A percentile compares a stretch with the other conserved stretches of the same genome.
These are phyloP conservation scores for Pythium pyrilobum DNA, from an alignment of 352 stramenopile genomes.

Conservation along the genomic window DNA sequence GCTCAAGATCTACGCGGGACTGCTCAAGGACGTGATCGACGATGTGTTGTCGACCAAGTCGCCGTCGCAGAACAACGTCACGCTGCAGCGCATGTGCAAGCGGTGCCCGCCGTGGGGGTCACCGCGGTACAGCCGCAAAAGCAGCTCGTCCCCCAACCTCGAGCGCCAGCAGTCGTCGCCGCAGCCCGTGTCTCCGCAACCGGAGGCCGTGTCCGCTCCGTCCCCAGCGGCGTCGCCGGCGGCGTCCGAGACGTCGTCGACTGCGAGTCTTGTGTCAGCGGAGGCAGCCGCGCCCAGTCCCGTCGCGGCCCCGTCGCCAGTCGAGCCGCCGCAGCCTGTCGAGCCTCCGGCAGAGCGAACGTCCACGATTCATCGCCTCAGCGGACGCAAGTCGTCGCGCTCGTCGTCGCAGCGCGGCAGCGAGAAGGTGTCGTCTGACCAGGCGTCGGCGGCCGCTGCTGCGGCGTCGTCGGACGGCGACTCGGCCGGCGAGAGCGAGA, in stretches of 20 bases:
- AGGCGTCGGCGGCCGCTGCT: neutral
- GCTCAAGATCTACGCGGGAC: conserved; percentile 67
- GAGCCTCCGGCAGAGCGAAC: neutral
- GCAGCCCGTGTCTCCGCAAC: conserved; percentile 1
- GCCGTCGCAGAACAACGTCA: conserved; percentile 62
- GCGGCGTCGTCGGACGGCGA: neutral
- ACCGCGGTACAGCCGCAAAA: conserved; percentile 12
- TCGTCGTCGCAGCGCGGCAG: conserved; percentile 8
- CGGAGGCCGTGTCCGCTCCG: conserved; percentile 6
- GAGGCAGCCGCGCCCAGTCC: too few species aligned
- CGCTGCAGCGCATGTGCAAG: conserved; percentile 70
- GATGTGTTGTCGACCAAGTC: conserved; percentile 58
- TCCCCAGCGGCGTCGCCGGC: conserved; percentile 4
- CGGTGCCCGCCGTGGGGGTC: conserved; percentile 41
- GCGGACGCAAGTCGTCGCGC: conserved; percentile 5
- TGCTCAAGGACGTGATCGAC: conserved; percentile 75
- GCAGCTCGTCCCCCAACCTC: conserved; percentile 32
- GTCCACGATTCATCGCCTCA: conserved; percentile 13
- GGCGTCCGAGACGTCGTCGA: neutral
- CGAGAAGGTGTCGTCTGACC: conserved; percentile 1
- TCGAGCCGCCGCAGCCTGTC: neutral
- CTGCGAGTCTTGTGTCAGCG: neutral
- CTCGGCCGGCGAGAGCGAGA: conserved; percentile 14
- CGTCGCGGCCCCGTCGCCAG: neutral
- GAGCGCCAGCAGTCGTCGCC: conserved; percentile 7